These are phyloP conservation scores for Penicillium alfredii DNA, from an alignment of 495 filamentous ascomycete genomes.

Conservation along the genomic window DNA sequence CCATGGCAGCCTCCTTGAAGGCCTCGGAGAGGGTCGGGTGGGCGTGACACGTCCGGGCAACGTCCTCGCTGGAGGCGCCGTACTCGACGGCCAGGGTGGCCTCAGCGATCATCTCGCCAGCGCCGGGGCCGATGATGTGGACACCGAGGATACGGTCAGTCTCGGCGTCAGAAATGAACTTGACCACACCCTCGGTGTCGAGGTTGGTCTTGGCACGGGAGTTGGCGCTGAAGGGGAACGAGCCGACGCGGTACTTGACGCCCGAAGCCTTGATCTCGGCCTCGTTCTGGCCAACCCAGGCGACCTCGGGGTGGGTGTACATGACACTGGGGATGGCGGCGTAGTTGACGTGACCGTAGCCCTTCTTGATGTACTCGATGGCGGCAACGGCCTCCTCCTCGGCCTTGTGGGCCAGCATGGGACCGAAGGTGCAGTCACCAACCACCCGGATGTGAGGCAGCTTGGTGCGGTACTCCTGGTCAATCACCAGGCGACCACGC, in stretches of 20 bases:
- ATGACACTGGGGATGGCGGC: constrained; percentile 95
- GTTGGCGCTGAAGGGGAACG: constrained; percentile 97
- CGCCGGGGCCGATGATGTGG: constrained; percentile 93
- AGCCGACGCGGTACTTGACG: constrained; percentile 83
- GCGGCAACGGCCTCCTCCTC: constrained; percentile 96
- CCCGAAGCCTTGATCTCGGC: constrained; percentile 86
- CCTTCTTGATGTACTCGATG: constrained; percentile 95
- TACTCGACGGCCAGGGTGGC: constrained; percentile 94
- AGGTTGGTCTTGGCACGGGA: constrained; percentile 97
- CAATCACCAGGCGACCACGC: constrained; percentile 88
- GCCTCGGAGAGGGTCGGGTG: constrained; percentile 96
- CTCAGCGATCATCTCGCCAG: constrained; percentile 99
- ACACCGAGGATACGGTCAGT: constrained; percentile 92
- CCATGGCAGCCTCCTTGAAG: constrained; percentile 99
- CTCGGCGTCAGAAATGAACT: constrained; percentile 95
- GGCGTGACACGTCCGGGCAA: constrained; percentile 91
- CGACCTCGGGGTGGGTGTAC: constrained; percentile 98
- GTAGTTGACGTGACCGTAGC: constrained; percentile 98
- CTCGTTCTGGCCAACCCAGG: constrained; percentile 98
- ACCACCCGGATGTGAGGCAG: constrained; percentile 93
- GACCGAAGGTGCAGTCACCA: constrained; percentile 94
- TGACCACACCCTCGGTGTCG: constrained; percentile 92
- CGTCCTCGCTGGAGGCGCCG: constrained; percentile 89
- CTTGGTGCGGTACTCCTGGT: constrained; percentile 98
- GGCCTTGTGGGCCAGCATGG: constrained; percentile 99